Evolutionary conservation across 805 yeast species (phyloP), one percentile per base, ranked within the genome.

Genomic region (Ogataea methanolica): DNA sequence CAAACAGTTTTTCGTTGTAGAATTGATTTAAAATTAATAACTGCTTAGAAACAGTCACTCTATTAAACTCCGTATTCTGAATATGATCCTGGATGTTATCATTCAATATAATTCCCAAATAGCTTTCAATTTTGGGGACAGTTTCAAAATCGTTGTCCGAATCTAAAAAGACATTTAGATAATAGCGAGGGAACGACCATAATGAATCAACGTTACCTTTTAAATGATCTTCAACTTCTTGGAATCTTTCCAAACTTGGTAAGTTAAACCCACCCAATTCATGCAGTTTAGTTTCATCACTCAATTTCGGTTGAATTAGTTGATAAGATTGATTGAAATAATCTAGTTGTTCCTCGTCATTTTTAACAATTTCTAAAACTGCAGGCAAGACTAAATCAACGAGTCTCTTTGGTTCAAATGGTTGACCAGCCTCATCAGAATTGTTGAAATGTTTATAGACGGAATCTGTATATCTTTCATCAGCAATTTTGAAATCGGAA

Each of bases 31-130:
- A 67, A 6, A 83, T 79, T 31, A 88, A 75, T 39, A 94, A 76
- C 64, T 90, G 97, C 52, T 87, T 81, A 0, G 96, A 83, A 9
- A 88, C 95, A 53, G 88, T 94, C 41, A 79, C 80, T 60, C 96
- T 83, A 68, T 94, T 94, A 73, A 88, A 94, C 54, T 91, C 96
- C 70, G 92, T 70, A 55, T 85, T 81, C 50, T 85, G 82, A 45
- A 91, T 78, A 33, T 87, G 68, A 65, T 92, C 97, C 43, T 78
- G 76, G 34, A 83, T 73, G 33, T 88, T 70, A 61, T 94, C 98
- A 52, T 88, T 79, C 55, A 90, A 72, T 23, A 92, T 62, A 46
- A 88, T 69, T 1, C 85, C 81, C 21, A 73, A 74, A 49, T 78
- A 77, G 2, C 80, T 60, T 1, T 68, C 70, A 4, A 71, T 66